Evolutionary conservation across 1,284 basidiomycete species (phyloP).

Genomic region (Ceraceosorus bombacis): DNA sequence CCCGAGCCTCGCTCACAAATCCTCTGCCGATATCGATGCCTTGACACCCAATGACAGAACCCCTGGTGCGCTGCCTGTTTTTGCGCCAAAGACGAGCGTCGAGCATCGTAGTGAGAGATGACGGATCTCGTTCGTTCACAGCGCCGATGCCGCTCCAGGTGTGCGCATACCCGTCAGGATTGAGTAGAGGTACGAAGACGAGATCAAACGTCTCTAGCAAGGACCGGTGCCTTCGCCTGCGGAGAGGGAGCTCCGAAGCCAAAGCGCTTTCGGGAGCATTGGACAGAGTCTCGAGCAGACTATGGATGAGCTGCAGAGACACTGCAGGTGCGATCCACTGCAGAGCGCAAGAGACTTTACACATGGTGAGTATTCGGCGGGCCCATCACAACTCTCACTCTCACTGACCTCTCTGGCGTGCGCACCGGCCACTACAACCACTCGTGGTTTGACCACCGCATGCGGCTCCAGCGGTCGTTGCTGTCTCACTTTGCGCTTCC

Average conservation of each 20-base stretch:
- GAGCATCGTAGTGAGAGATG: neutral
- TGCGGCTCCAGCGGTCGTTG: too few species aligned
- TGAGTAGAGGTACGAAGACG: constrained; percentile 68
- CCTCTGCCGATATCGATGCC: constrained; percentile 69
- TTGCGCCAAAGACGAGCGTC: constrained; percentile 73
- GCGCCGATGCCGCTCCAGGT: constrained; percentile 51
- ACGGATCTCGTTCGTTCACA: too few species aligned
- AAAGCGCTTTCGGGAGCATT: too few species aligned
- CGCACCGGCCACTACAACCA: constrained; percentile 1
- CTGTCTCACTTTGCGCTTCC: too few species aligned
- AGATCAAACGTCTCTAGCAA: constrained; percentile 62
- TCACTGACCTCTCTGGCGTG: constrained; percentile 7
- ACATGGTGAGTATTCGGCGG: neutral
- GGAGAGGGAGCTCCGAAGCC: constrained; percentile 3
- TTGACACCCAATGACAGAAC: constrained; percentile 51
- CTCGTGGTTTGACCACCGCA: neutral
- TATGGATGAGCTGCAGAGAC: constrained; percentile 58
- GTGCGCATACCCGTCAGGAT: constrained; percentile 75
- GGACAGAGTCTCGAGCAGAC: constrained; percentile 9
- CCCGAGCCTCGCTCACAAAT: constrained; percentile 52
- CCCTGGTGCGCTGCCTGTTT: constrained; percentile 57
- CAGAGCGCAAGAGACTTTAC: neutral
- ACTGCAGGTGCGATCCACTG: constrained; percentile 75
- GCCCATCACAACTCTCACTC: neutral
- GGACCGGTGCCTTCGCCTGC: constrained; percentile 9